Conservation (phyloP, 208 protist species). For the Leishmania tarentolae region DNA sequence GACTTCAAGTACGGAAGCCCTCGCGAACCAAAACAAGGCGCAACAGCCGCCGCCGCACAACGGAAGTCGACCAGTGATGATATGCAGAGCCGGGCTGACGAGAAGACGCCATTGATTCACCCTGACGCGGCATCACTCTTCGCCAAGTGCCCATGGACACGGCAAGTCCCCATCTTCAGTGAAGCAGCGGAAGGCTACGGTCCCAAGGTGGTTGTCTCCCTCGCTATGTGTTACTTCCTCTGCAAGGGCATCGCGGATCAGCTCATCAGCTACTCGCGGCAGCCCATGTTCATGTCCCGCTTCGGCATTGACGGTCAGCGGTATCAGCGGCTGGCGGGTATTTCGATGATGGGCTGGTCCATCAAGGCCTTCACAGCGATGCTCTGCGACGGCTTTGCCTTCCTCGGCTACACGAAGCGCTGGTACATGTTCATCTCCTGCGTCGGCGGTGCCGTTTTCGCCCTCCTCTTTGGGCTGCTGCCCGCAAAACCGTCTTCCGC, state of each 20-base stretch:
- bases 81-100: background rate
- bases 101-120: constrained; percentile 25
- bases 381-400: constrained; percentile 63
- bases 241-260: constrained; percentile 63
- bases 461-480: constrained; percentile 50
- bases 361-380: constrained; percentile 72
- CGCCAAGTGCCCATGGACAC: constrained; percentile 29
- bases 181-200: constrained; percentile 47
- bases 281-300: constrained; percentile 54
- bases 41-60: background rate
- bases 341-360: constrained; percentile 63
- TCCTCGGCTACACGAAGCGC: constrained; percentile 77
- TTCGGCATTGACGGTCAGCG: constrained; percentile 35
- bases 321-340: constrained; percentile 56
- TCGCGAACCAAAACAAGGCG: background rate
- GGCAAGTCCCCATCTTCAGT: constrained; percentile 48
- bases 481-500: constrained; percentile 40
- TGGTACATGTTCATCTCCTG: constrained; percentile 70
- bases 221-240: constrained; percentile 53
- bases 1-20: background rate
- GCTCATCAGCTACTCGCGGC: constrained; percentile 36
- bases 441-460: constrained; percentile 43
- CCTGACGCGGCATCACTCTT: constrained; percentile 35
- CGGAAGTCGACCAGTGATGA: background rate
- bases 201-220: constrained; percentile 31